Conservation (phyloP, 257 asterid genomes). For the Solanum pinnatisectum region DNA sequence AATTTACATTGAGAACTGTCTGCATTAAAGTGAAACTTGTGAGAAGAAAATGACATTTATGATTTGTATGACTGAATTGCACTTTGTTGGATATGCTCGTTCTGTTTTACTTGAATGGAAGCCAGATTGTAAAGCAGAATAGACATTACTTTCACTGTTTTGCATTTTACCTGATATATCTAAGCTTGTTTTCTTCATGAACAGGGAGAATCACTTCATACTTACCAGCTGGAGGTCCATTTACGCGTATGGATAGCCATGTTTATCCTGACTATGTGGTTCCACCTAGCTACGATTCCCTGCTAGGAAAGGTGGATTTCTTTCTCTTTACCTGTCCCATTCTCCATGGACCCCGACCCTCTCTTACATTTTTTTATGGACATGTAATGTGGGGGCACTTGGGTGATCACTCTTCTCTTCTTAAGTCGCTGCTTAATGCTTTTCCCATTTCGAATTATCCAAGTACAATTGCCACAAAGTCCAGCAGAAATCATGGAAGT, state of each 20-base stretch:
- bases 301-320: constrained; percentile 75
- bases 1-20: neutral
- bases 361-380: neutral
- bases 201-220: constrained; percentile 93
- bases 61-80: neutral
- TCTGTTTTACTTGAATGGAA: neutral
- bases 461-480: neutral
- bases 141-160: neutral
- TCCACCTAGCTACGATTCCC: constrained; percentile 98
- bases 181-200: neutral
- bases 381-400: neutral
- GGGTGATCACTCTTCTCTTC: neutral
- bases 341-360: neutral
- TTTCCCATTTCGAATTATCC: neutral
- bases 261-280: constrained; percentile 96
- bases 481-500: neutral
- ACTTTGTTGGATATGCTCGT: neutral
- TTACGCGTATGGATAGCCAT: constrained; percentile 99
- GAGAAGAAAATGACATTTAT: neutral
- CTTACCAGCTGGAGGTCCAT: constrained; percentile 97
- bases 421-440: neutral
- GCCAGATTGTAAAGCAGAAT: neutral
- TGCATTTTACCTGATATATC: neutral
- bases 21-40: neutral
- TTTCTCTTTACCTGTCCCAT: neutral